phyloP scores from a whole-genome alignment of 1,139 yeast genomes.

The Nakaseomyces bracarensis region DNA sequence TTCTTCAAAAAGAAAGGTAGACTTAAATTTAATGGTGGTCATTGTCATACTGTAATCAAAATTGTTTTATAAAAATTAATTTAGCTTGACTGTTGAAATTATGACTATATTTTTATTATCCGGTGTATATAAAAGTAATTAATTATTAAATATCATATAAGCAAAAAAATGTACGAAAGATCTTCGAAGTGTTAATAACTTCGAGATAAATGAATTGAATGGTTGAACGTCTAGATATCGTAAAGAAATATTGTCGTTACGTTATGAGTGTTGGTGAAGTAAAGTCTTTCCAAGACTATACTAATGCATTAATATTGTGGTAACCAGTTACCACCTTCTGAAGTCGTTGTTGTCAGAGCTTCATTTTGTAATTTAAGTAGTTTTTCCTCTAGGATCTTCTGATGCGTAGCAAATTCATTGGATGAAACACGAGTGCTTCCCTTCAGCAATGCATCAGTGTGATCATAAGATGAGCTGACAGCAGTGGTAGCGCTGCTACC shows the following conservation, averaged over 20 bases:
- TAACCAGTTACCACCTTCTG: slow-evolving; percentile 6
- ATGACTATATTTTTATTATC: background rate
- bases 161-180: too few species aligned
- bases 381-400: slow-evolving; percentile 3
- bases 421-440: background rate
- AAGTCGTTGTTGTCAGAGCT: background rate
- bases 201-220: background rate
- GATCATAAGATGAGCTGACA: slow-evolving; percentile 3
- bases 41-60: too few species aligned
- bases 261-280: too few species aligned
- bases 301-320: slow-evolving; percentile 5
- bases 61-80: too few species aligned
- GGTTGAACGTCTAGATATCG: background rate
- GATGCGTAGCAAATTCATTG: background rate
- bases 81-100: too few species aligned
- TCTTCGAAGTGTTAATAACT: too few species aligned
- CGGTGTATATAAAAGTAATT: background rate
- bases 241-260: too few species aligned
- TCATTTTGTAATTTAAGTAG: slow-evolving; percentile 4
- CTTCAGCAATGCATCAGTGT: background rate
- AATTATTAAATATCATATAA: too few species aligned
- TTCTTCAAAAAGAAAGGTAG: too few species aligned
- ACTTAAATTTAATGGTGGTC: too few species aligned
- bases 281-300: too few species aligned
- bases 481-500: slow-evolving; percentile 5